phyloP scores from a whole-genome alignment of 768 basidiomycete species.

The Agrocybe praecox region DNA sequence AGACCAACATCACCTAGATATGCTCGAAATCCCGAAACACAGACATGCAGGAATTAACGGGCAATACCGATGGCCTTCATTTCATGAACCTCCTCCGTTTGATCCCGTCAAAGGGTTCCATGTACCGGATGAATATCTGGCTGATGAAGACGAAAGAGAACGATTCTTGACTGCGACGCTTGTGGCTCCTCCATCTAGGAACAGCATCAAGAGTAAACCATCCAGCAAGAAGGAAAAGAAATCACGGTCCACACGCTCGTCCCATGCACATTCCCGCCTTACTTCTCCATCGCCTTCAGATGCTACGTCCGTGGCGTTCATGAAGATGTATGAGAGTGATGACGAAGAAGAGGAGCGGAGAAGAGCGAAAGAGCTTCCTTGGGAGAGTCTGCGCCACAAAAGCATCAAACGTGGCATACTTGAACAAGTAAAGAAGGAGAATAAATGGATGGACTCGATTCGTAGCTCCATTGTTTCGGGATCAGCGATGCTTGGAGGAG shows the following conservation, averaged over 20 bases:
- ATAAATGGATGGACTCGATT: slow-evolving; percentile 32
- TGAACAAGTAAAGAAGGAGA: slow-evolving; percentile 40
- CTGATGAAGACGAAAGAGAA: neutral
- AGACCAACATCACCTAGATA: neutral
- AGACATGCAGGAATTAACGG: neutral
- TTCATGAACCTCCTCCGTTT: slow-evolving; percentile 14
- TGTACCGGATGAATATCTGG: slow-evolving; percentile 8
- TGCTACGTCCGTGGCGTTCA: slow-evolving; percentile 22
- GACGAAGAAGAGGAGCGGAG: slow-evolving; percentile 10
- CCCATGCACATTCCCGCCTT: neutral
- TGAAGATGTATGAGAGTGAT: slow-evolving; percentile 24
- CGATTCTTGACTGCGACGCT: neutral
- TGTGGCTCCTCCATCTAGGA: neutral
- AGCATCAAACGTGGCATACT: slow-evolving; percentile 55
- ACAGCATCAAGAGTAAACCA: neutral
- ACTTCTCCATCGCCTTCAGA: slow-evolving; percentile 7
- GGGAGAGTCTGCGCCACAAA: slow-evolving; percentile 49
- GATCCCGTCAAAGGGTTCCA: slow-evolving; percentile 10
- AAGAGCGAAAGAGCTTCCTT: slow-evolving; percentile 29
- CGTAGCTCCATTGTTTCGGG: slow-evolving; percentile 19
- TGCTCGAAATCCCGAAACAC: slow-evolving; percentile 3
- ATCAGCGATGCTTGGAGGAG: neutral
- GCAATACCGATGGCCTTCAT: slow-evolving; percentile 19
- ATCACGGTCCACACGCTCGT: neutral
- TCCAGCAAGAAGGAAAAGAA: neutral